Evolutionary conservation across 371 early-diverging fungal species (phyloP), one percentile per base, ranked within the genome.

Genomic region (Aphelidium insulamus): DNA sequence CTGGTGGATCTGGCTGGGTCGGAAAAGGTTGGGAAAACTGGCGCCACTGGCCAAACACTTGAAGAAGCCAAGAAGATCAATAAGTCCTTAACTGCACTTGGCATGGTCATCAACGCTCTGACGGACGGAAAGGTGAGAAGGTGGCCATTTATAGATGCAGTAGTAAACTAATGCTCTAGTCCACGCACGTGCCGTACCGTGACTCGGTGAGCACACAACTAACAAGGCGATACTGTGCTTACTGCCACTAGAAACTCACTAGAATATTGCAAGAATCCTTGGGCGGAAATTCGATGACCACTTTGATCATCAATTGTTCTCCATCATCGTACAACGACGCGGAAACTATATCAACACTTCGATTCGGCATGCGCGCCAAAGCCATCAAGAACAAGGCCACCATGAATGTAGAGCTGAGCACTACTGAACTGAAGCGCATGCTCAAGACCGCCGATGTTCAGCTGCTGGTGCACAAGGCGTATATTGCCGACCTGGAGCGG

Each of bases 51-150:
- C 12, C 86, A 90, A 49, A 85, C 97, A 7, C 55, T 98, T 23
- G 94, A 97, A 62, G 99, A 99, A 54, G 97, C 98, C 39, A 92
- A 94, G 54, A 91, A 88, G 57, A 98, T 99, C 56, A 99, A 99
- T 66, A 94, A 85, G 59, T 92, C 92, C 0, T 62, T 99, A 9
- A 81, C 88, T 2, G 82, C 91, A 0, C 64, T 98, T 12, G 97
- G 98, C 31, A 98, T 88, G 82, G 98, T 98, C 38, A 98, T 99
- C 49, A 88, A 87, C 48, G 74, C 92, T 16, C 60, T 98, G 36
- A 83, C 85, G 2, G 82, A 81, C 38, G 81, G 80, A 46, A 76
- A 83, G 57, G 80, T 77, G 59, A 37, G 32, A 12, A 17, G 22
- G 15, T 12, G 12, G 20, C 4, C 4, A 6, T 46, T 20, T 14